Conservation (phyloP, 140 eudicot species). For the Cichorium intybus region DNA sequence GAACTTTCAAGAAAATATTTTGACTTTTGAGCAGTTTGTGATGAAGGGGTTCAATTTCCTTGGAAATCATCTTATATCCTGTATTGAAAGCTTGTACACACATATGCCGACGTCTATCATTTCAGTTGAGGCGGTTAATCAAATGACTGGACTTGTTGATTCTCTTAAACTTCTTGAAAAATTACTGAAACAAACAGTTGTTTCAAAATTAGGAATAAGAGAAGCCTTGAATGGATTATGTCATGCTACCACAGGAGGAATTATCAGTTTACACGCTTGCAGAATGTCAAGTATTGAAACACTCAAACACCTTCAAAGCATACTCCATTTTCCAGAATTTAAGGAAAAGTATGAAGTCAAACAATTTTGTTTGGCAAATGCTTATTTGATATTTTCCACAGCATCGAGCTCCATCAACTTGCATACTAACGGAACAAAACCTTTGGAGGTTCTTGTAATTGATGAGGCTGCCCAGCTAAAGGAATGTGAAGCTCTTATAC, state of each 20-base stretch:
- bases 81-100: conserved; percentile 41
- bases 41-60: conserved; percentile 7
- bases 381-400: conserved; percentile 61
- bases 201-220: conserved; percentile 22
- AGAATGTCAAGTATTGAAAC: conserved; percentile 24
- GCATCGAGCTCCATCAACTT: conserved; percentile 61
- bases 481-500: conserved; percentile 73
- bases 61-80: conserved; percentile 28
- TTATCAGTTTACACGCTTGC: background rate
- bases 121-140: conserved; percentile 24
- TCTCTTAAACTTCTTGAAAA: conserved; percentile 29
- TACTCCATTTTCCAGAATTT: conserved; percentile 27
- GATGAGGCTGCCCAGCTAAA: conserved; percentile 94
- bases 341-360: conserved; percentile 11
- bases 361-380: conserved; percentile 49
- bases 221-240: conserved; percentile 10
- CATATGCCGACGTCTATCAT: conserved; percentile 61
- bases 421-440: conserved; percentile 8
- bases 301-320: conserved; percentile 33
- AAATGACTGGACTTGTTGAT: conserved; percentile 33
- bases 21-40: conserved; percentile 57
- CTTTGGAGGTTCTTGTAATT: conserved; percentile 45
- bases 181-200: conserved; percentile 3
- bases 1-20: background rate
- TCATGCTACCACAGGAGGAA: background rate